Percentiles rank a stretch among this genome's conserved stretches.
phyloP scores from a whole-genome alignment of 257 asterid genomes.

The Capsicum baccatum region DNA sequence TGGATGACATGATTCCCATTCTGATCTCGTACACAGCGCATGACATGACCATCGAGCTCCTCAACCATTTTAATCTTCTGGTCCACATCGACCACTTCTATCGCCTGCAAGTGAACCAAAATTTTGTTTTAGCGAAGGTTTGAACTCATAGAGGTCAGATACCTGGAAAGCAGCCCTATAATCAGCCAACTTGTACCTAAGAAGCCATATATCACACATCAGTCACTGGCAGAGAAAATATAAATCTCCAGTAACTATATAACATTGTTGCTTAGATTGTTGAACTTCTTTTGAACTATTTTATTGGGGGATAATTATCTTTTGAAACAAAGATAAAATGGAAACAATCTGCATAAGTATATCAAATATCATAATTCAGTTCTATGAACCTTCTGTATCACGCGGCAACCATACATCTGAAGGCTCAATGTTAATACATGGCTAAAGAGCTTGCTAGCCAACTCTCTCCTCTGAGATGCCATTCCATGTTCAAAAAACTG shows the following conservation, averaged over 20 bases:
- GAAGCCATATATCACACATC: conserved; percentile 3
- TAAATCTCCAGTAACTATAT: conserved; percentile 16
- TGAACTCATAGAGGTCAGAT: conserved; percentile 19
- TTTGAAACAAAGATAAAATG: conserved; percentile 6
- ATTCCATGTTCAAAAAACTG: conserved; percentile 98
- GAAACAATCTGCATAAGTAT: neutral
- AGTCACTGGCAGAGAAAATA: neutral
- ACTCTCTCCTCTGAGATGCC: conserved; percentile 84
- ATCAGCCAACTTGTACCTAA: neutral
- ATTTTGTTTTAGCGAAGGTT: neutral
- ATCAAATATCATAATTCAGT: neutral
- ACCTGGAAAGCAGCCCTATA: neutral
- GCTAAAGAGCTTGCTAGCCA: conserved; percentile 83
- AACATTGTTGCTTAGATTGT: neutral
- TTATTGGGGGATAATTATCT: conserved; percentile 4
- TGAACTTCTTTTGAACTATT: neutral
- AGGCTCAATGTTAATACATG: conserved; percentile 87
- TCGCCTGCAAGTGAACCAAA: conserved; percentile 61
- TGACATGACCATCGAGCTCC: conserved; percentile 91
- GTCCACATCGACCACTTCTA: conserved; percentile 91
- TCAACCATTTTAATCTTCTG: conserved; percentile 92
- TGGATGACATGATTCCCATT: conserved; percentile 89
- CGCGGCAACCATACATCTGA: conserved; percentile 98
- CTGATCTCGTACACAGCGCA: conserved; percentile 99
- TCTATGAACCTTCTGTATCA: conserved; percentile 83